These are phyloP conservation scores for Closterium sp. DNA, from an alignment of 139 green algal genomes.

Conservation along the genomic window DNA sequence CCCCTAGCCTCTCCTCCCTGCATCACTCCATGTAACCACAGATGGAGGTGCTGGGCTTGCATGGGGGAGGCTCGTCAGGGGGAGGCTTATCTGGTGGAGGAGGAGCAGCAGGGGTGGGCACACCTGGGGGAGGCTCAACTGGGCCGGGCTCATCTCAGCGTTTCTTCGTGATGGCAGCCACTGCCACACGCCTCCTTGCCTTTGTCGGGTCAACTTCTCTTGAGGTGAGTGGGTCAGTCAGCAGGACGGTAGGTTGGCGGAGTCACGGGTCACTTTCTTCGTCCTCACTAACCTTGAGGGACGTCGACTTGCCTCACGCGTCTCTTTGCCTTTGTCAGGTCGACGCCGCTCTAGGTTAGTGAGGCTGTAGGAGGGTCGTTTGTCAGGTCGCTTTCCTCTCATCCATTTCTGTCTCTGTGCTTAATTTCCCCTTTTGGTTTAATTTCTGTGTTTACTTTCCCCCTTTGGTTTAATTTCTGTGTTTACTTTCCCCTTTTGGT, in stretches of 20 bases:
- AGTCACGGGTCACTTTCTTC: too few relatives aligned
- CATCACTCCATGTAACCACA: conserved; percentile 1
- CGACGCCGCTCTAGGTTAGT: conserved; percentile 25
- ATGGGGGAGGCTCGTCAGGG: not conserved
- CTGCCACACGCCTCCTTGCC: conserved; percentile 28
- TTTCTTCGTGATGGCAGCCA: conserved; percentile 37
- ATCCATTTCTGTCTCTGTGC: too few relatives aligned
- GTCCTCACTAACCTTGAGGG: too few relatives aligned
- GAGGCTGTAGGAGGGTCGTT: too few relatives aligned
- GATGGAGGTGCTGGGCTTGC: conserved; percentile 15
- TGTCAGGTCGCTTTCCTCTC: too few relatives aligned
- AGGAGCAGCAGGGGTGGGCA: not conserved
- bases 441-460: too few relatives aligned
- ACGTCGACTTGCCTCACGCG: too few relatives aligned
- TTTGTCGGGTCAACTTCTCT: conserved; percentile 22
- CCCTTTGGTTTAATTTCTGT: too few relatives aligned
- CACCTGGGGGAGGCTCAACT: not conserved
- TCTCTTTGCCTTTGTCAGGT: conserved; percentile 26
- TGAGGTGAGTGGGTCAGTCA: conserved; percentile 35
- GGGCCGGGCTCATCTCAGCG: not conserved
- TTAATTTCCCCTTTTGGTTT: too few relatives aligned
- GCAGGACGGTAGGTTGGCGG: too few relatives aligned
- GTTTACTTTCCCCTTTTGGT: too few relatives aligned
- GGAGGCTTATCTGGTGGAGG: not conserved
- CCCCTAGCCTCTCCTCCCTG: not conserved